Evolutionary conservation across 495 filamentous ascomycete genomes (phyloP).

Genomic region (Penicillium manginii): DNA sequence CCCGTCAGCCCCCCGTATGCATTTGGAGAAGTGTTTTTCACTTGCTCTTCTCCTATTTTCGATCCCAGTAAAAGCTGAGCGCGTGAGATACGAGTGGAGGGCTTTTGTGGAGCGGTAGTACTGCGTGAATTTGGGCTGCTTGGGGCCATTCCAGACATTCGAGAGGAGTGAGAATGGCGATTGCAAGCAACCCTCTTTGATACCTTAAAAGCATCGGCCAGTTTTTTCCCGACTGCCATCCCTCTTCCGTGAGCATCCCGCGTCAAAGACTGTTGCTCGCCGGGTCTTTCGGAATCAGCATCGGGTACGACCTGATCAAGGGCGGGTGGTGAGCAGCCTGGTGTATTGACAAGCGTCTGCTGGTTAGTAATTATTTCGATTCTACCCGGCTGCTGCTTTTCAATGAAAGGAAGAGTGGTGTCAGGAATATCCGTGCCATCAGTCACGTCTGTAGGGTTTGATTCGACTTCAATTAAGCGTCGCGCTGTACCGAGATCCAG

Average conservation of each 20-base stretch:
- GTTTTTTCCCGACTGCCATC: constrained; percentile 30
- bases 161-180: too few species aligned
- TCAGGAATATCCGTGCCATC: background rate
- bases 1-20: background rate
- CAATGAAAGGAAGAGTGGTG: background rate
- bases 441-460: background rate
- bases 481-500: background rate
- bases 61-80: background rate
- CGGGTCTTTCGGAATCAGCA: background rate
- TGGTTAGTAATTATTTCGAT: background rate
- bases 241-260: constrained; percentile 29
- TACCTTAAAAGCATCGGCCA: constrained; percentile 30
- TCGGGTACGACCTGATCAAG: background rate
- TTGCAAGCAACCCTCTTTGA: background rate
- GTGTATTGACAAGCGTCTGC: background rate
- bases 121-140: too few species aligned
- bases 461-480: background rate
- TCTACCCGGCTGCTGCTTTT: background rate
- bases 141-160: too few species aligned
- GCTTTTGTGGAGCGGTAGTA: background rate
- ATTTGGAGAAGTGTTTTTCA: background rate
- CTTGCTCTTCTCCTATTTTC: background rate
- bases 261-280: background rate
- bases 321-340: background rate
- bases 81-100: background rate